Evolutionary conservation across 2,329 filamentous ascomycete genomes (phyloP).

Genomic region (Lecanicillium sp.): DNA sequence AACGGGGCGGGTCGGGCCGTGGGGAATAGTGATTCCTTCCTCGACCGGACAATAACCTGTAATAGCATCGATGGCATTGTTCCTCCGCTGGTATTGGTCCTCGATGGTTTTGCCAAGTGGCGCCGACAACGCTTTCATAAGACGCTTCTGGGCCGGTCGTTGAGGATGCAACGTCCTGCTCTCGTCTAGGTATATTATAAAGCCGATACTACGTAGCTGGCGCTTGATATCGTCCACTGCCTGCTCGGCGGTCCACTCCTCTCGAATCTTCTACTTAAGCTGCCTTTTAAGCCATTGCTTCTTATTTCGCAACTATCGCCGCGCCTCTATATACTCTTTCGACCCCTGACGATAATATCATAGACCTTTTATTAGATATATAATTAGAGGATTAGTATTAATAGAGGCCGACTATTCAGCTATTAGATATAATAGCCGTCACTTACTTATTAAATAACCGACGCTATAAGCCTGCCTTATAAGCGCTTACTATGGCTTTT

Average conservation of each 20-base stretch:
- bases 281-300: constrained; percentile 12
- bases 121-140: constrained; percentile 10
- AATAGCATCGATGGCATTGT: constrained; percentile 10
- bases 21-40: constrained; percentile 5
- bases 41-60: constrained; percentile 9
- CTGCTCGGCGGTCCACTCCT: constrained; percentile 12
- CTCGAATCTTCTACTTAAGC: constrained; percentile 10
- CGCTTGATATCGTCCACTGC: constrained; percentile 14
- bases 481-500: too few species aligned
- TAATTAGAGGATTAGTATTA: too few species aligned
- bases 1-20: neutral
- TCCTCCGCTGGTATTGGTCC: constrained; percentile 9
- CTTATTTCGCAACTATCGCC: constrained; percentile 6
- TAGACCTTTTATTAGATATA: too few species aligned
- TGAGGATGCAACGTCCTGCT: constrained; percentile 3
- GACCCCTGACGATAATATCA: too few species aligned
- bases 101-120: constrained; percentile 7
- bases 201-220: constrained; percentile 12
- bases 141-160: constrained; percentile 11
- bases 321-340: constrained; percentile 6
- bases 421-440: too few species aligned
- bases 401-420: too few species aligned
- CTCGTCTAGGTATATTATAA: constrained; percentile 7
- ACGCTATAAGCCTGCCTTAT: too few species aligned
- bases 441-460: too few species aligned